Conservation (phyloP, 352 stramenopile genomes). For the Aphanomyces invadans region DNA sequence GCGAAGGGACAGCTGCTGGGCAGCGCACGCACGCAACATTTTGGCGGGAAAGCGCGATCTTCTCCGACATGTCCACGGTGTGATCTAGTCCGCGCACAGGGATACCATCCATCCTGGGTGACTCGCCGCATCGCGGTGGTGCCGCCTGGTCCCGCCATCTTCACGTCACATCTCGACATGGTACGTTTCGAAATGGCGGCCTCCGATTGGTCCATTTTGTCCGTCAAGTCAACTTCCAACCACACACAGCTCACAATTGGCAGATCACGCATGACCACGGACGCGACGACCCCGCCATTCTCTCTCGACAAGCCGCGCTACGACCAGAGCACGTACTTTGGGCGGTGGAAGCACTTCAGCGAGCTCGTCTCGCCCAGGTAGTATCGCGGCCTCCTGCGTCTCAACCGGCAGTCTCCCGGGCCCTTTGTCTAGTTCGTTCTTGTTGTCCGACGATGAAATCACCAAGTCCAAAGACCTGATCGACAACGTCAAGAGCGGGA, state of each 20-base stretch:
- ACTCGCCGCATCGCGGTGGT: too few relatives aligned
- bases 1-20: too few relatives aligned
- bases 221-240: too few relatives aligned
- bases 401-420: not conserved
- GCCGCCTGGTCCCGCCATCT: too few relatives aligned
- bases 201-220: not conserved
- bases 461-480: slow-evolving; percentile 45
- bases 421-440: slow-evolving; percentile 60
- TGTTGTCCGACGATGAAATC: slow-evolving; percentile 61
- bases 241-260: not conserved
- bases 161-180: too few relatives aligned
- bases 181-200: too few relatives aligned
- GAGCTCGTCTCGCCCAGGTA: slow-evolving; percentile 74
- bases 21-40: too few relatives aligned
- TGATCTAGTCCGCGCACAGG: too few relatives aligned
- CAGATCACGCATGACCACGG: not conserved
- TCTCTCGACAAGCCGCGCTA: slow-evolving; percentile 41
- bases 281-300: slow-evolving; percentile 15
- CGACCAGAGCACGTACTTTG: slow-evolving; percentile 81
- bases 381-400: slow-evolving; percentile 1
- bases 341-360: slow-evolving; percentile 75
- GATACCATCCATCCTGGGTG: too few relatives aligned
- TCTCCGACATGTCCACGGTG: too few relatives aligned
- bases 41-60: too few relatives aligned
- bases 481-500: slow-evolving; percentile 45